Base-by-base conservation (phyloP, 768 basidiomycete genomes). In the Pleurotus tuber-regium region DNA sequence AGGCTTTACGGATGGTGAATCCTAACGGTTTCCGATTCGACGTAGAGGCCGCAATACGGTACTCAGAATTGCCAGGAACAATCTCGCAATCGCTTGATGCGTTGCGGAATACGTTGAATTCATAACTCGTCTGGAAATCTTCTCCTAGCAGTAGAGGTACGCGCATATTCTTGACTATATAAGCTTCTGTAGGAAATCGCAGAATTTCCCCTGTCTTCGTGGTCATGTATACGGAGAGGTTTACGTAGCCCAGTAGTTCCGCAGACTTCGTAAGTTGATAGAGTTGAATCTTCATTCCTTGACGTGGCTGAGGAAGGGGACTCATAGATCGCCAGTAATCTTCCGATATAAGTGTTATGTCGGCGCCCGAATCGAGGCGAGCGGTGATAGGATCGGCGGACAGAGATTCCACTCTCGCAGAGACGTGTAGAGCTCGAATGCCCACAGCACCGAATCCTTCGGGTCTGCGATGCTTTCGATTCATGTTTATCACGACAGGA, bases 71-170 rank as follows among this genome's bases (percentile, higher is more conserved):
- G 2, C 57, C 54, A 4, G 54, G 16, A 0, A 11, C 3, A 4
- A 64, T 19, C 6, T 36, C 19, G 26, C 51, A 43, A 12, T 50
- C 41, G 0, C 54, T 55, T 2, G 50, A 49, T 5, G 55, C 18
- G 1, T 30, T 43, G 0, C 62, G 51, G 0, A 23, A 26, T 2
- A 64, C 53, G 1, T 46, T 51, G 2, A 67, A 16, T 26, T 61
- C 63, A 49, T 66, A 65, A 1, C 39, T 35, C 66, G n/a, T n/a
- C n/a, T n/a, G n/a, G n/a, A n/a, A n/a, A n/a, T n/a, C n/a, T n/a
- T n/a, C n/a, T n/a, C n/a, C 66, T 1, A 67, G 55, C 1, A 67
- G 54, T 0, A 67, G 11, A 9, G 65, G 63, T 0, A 63, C 63
- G 0, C 53, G 47, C 66, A 67, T 67, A 4, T 52, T 52, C 2